Percentiles rank a stretch among this genome's conserved stretches.
These are phyloP conservation scores for Claviceps citrina DNA, from an alignment of 2,329 filamentous ascomycete species.

Conservation along the genomic window DNA sequence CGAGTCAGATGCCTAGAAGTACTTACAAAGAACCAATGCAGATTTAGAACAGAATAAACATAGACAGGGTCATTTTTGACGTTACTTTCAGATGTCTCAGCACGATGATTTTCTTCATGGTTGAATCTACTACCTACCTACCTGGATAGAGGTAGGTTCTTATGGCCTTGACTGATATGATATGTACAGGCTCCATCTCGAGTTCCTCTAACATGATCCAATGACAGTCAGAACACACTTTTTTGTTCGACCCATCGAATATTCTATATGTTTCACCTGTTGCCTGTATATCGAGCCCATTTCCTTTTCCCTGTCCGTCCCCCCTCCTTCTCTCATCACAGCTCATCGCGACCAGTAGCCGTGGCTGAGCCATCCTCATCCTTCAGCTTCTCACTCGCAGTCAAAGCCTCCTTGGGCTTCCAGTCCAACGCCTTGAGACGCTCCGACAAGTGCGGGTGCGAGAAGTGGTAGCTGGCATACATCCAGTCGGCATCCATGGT, in stretches of 20 bases:
- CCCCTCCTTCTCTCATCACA: slow-evolving; percentile 29
- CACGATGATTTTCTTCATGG: too few relatives aligned
- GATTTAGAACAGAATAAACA: too few relatives aligned
- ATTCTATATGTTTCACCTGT: too few relatives aligned
- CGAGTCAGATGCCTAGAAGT: not conserved
- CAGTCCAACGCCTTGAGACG: slow-evolving; percentile 81
- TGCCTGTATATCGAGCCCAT: too few relatives aligned
- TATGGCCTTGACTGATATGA: too few relatives aligned
- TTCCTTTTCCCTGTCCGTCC: not conserved
- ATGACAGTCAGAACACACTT: too few relatives aligned
- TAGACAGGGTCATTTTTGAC: not conserved
- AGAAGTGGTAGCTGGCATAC: slow-evolving; percentile 97
- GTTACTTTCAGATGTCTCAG: too few relatives aligned
- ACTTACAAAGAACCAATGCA: not conserved
- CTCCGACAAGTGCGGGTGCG: slow-evolving; percentile 90
- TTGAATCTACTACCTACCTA: too few relatives aligned
- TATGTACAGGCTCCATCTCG: too few relatives aligned
- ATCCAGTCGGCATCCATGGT: slow-evolving; percentile 98
- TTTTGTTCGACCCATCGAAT: too few relatives aligned
- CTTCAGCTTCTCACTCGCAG: slow-evolving; percentile 25
- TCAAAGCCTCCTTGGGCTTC: slow-evolving; percentile 44
- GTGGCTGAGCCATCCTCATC: slow-evolving; percentile 38
- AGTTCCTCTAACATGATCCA: too few relatives aligned
- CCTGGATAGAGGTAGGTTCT: too few relatives aligned
- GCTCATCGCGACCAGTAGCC: slow-evolving; percentile 57